Conservation (phyloP, 2,329 filamentous ascomycete genomes). For the Microdochium nivale region DNA sequence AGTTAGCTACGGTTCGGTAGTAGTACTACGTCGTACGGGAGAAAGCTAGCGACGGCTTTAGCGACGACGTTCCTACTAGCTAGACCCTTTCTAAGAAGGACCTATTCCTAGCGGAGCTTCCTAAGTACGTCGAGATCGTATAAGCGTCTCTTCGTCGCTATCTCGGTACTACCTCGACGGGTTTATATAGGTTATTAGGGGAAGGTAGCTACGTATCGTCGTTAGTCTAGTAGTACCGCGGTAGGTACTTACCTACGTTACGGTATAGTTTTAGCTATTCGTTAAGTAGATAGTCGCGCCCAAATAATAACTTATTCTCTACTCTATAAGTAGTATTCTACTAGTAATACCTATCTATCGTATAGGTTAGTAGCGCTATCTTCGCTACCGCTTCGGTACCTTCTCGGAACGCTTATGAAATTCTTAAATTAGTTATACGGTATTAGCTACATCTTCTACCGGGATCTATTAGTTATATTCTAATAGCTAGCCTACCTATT, state of each 20-base stretch:
- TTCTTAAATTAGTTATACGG: background rate
- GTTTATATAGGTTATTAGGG: background rate
- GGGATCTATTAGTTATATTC: slow-evolving; percentile 1
- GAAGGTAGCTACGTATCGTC: background rate
- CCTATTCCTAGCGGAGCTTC: background rate
- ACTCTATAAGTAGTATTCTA: background rate
- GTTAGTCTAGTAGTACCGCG: background rate
- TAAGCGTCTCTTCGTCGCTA: background rate
- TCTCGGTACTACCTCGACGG: background rate
- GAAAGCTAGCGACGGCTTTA: background rate
- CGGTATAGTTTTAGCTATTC: background rate
- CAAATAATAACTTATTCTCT: background rate
- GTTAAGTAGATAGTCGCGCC: background rate
- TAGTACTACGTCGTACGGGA: background rate
- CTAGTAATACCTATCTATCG: background rate
- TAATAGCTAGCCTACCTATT: slow-evolving; percentile 1
- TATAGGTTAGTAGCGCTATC: too few relatives aligned
- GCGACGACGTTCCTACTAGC: background rate
- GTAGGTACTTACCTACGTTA: background rate
- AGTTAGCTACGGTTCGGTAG: background rate
- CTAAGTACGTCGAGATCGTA: background rate
- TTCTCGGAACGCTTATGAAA: background rate
- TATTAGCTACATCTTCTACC: background rate
- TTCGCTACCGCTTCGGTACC: background rate
- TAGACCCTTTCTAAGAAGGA: background rate